Percentiles rank a stretch among this genome's conserved stretches.
phyloP scores from a whole-genome alignment of 306 rosid species.

The Quercus alba region DNA sequence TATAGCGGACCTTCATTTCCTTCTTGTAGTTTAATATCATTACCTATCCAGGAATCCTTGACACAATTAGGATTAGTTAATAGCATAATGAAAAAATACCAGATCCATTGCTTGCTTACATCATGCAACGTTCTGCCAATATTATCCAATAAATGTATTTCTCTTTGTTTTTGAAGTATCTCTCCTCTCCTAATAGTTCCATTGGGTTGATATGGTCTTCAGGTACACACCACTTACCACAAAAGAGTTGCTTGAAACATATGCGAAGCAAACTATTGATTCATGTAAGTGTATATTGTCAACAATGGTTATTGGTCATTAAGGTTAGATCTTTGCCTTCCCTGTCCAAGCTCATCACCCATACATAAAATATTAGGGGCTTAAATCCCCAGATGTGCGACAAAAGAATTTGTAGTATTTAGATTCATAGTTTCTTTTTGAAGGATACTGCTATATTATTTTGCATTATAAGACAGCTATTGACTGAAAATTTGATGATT shows the following conservation, averaged over 20 bases:
- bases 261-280: slow-evolving; percentile 68
- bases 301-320: neutral
- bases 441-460: neutral
- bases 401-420: neutral
- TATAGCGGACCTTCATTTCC: neutral
- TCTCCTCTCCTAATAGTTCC: slow-evolving; percentile 5
- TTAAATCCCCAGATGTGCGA: neutral
- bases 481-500: neutral
- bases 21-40: neutral
- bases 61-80: neutral
- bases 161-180: neutral
- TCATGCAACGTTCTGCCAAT: neutral
- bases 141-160: neutral
- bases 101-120: neutral
- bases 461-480: neutral
- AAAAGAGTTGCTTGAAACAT: slow-evolving; percentile 74
- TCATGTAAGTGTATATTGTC: slow-evolving; percentile 70
- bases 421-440: neutral
- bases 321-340: slow-evolving; percentile 8
- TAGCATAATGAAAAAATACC: neutral
- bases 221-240: slow-evolving; percentile 84
- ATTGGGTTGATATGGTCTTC: slow-evolving; percentile 33
- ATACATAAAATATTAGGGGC: too few species aligned
- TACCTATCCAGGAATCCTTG: too few species aligned
- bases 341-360: neutral